Base-by-base conservation (phyloP, 805 yeast species). In the Kockiozyma suomiensis region DNA sequence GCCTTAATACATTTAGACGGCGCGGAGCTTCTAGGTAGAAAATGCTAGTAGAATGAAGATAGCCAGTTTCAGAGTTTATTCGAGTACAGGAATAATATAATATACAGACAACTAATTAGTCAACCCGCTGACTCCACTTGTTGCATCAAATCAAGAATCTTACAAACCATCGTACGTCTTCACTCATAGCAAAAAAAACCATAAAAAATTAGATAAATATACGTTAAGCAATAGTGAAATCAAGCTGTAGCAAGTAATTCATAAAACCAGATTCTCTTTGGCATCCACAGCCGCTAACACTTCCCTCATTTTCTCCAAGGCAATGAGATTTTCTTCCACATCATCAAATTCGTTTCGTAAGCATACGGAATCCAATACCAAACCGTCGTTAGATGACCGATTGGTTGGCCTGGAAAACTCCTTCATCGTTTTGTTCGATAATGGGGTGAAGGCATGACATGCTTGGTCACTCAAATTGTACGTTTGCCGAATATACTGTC, bases 381-480 rank as follows among this genome's bases (percentile, higher is more conserved):
- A 23, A 5, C 19, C 26, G n/a, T 23, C 54, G 12, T 50, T 35
- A 23, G 42, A 21, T 32, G 23, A 12, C 10, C 50, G 46, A 35
- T 48, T 28, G 7, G 45, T 37, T 35, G 51, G 58, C 26, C 48
- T 43, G 7, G 50, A 19, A 33, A 19, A 56, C 42, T 60, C 64
- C 33, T 60, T 60, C 2, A 47, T 47, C 15, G 32, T 37, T 28
- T 48, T 42, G n/a, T n/a, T n/a, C 15, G 47, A 12, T 21, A 54
- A 15, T 25, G 62, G 43, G 23, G 50, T 38, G 32, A 56, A 59
- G 5, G 54, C 26, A 3, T 58, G 56, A 41, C 64, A 59, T 5
- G 43, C 35, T 12, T 42, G 53, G n/a, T 61, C 67, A 35, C 30
- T 43, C 17, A 63, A 45, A n/a, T 28, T 49, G 46, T 58, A 62